phyloP scores from a whole-genome alignment of 2,329 filamentous ascomycete genomes.

The Mollisiaceae sp. region DNA sequence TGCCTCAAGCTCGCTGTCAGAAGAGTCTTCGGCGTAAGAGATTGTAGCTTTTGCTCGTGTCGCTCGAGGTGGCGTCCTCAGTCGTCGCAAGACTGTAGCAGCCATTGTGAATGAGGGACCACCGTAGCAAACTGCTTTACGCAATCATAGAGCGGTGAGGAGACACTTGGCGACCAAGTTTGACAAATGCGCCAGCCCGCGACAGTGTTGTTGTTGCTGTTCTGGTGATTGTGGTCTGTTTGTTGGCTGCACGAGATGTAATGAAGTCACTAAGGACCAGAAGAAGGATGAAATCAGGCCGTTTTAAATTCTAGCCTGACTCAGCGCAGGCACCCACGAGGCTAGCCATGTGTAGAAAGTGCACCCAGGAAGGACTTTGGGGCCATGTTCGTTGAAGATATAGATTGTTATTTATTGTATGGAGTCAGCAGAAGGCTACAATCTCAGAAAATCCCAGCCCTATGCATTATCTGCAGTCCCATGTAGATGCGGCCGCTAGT shows the following conservation, averaged over 20 bases:
- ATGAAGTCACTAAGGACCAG: background rate
- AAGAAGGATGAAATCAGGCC: background rate
- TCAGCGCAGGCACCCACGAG: background rate
- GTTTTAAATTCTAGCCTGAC: background rate
- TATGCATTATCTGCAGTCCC: slow-evolving; percentile 1
- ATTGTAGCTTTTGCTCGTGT: slow-evolving; percentile 34
- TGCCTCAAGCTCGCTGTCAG: slow-evolving; percentile 25
- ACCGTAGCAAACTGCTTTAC: background rate
- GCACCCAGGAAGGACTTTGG: background rate
- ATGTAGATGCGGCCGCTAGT: slow-evolving; percentile 1
- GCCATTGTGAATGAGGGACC: slow-evolving; percentile 17
- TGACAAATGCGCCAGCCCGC: background rate
- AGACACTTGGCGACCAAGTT: background rate
- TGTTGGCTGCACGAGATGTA: background rate
- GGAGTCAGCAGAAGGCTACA: slow-evolving; percentile 3
- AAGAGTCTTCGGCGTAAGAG: slow-evolving; percentile 38
- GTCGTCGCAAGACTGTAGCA: slow-evolving; percentile 14
- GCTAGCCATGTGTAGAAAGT: background rate
- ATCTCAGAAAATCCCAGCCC: slow-evolving; percentile 2
- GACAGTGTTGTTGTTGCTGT: background rate
- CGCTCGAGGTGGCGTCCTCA: slow-evolving; percentile 26
- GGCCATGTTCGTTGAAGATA: background rate
- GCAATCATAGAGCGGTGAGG: background rate
- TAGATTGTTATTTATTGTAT: background rate
- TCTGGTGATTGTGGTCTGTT: background rate